Conservation (phyloP, 352 stramenopile genomes). For the Halophytophthora batemanensis region DNA sequence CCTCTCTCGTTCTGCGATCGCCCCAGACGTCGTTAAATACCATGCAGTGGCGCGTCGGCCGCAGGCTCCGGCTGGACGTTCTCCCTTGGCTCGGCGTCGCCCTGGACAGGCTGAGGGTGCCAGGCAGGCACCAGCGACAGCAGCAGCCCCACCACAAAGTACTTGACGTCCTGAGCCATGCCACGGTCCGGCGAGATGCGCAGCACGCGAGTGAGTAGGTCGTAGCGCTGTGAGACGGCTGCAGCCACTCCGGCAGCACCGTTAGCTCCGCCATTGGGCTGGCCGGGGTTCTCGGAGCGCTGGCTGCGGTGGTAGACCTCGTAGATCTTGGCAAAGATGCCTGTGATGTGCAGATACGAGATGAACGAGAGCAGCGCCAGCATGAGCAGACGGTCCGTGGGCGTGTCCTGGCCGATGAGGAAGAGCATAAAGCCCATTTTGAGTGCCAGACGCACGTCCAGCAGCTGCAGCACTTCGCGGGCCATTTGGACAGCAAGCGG, state of each 20-base stretch:
- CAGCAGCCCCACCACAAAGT: conserved; percentile 71
- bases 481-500: conserved; percentile 43
- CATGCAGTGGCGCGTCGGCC: conserved; percentile 61
- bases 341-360: conserved; percentile 81
- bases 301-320: conserved; percentile 55
- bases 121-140: conserved; percentile 78
- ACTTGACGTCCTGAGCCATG: conserved; percentile 71
- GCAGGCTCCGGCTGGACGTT: conserved; percentile 39
- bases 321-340: conserved; percentile 81
- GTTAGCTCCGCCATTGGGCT: conserved; percentile 10
- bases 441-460: conserved; percentile 73
- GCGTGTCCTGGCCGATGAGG: conserved; percentile 84
- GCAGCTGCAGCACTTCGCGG: conserved; percentile 53
- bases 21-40: conserved; percentile 50
- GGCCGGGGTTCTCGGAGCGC: conserved; percentile 17
- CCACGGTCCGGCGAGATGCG: conserved; percentile 73
- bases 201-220: conserved; percentile 44
- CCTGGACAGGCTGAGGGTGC: conserved; percentile 59
- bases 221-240: conserved; percentile 22
- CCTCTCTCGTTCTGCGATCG: conserved; percentile 2
- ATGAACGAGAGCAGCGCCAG: conserved; percentile 70
- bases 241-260: conserved; percentile 14
- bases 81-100: conserved; percentile 27
- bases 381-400: conserved; percentile 68
- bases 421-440: conserved; percentile 90